Evolutionary conservation across 2,329 filamentous ascomycete species (phyloP).

Genomic region (Aspergillus udagawae): DNA sequence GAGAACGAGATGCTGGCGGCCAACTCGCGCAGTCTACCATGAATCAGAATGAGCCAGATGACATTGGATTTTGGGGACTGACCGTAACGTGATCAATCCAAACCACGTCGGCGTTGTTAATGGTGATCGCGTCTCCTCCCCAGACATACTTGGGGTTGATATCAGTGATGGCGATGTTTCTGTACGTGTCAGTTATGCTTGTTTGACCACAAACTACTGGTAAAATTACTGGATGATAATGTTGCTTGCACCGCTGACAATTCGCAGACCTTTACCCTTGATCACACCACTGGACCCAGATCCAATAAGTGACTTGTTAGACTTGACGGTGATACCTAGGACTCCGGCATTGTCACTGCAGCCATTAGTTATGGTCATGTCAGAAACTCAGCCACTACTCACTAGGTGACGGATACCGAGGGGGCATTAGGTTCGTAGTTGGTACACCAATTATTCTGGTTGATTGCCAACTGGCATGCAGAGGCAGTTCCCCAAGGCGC

Average conservation of each 20-base stretch:
- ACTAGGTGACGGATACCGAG: slow-evolving; percentile 39
- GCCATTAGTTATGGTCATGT: background rate
- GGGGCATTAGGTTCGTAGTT: slow-evolving; percentile 56
- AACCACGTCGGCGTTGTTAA: slow-evolving; percentile 41
- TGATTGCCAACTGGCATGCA: slow-evolving; percentile 57
- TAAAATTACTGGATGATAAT: slow-evolving; percentile 51
- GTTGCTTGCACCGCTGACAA: slow-evolving; percentile 48
- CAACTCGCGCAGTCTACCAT: slow-evolving; percentile 51
- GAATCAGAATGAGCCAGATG: background rate
- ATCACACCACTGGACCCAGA: slow-evolving; percentile 52
- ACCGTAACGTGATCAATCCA: slow-evolving; percentile 52
- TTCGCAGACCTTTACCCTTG: slow-evolving; percentile 54
- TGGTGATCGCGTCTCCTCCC: slow-evolving; percentile 56
- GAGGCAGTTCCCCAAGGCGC: slow-evolving; percentile 54
- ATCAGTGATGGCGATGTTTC: slow-evolving; percentile 52
- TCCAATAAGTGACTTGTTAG: slow-evolving; percentile 57
- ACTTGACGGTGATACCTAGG: slow-evolving; percentile 50
- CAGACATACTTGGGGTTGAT: slow-evolving; percentile 58
- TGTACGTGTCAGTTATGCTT: background rate
- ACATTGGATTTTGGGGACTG: background rate
- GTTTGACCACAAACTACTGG: too few relatives aligned
- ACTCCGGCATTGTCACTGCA: slow-evolving; percentile 49
- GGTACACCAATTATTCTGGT: slow-evolving; percentile 56
- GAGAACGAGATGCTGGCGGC: slow-evolving; percentile 58
- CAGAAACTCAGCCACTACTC: slow-evolving; percentile 1